Evolutionary conservation across 1,284 basidiomycete species (phyloP).

Genomic region (Cryptococcus sp.): DNA sequence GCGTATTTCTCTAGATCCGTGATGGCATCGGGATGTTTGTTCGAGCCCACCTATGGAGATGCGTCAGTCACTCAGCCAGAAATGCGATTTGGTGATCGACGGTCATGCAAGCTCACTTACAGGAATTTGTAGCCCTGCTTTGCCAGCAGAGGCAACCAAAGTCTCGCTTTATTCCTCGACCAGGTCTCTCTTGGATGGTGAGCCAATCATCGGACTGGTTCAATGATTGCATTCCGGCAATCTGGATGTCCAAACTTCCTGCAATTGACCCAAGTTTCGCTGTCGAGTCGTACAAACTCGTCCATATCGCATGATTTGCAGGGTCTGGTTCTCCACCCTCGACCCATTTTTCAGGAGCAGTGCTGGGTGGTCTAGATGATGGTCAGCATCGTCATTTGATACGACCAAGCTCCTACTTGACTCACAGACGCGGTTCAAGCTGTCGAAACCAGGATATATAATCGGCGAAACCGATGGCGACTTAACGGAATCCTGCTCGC

Average conservation of each 20-base stretch:
- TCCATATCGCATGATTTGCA: slow-evolving; percentile 9
- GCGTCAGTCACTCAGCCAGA: not conserved
- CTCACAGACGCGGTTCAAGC: not conserved
- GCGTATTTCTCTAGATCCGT: slow-evolving; percentile 7
- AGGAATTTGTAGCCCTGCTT: not conserved
- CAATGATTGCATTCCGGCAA: slow-evolving; percentile 13
- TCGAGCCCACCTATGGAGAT: slow-evolving; percentile 14
- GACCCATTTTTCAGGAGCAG: slow-evolving; percentile 7
- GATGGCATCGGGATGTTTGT: slow-evolving; percentile 14
- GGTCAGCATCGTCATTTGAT: not conserved
- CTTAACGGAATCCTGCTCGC: not conserved
- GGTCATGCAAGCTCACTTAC: not conserved
- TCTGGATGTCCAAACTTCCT: not conserved
- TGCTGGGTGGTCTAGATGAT: slow-evolving; percentile 6
- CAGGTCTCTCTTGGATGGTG: slow-evolving; percentile 3
- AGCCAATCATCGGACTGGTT: slow-evolving; percentile 17
- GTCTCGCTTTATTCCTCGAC: slow-evolving; percentile 10
- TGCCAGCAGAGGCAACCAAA: slow-evolving; percentile 6
- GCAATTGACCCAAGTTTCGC: slow-evolving; percentile 4
- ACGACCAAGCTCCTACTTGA: not conserved
- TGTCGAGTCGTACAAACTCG: slow-evolving; percentile 6
- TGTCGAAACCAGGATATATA: not conserved
- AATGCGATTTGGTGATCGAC: not conserved
- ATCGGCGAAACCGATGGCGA: not conserved
- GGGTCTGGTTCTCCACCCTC: slow-evolving; percentile 18